A percentile compares a stretch with the other conserved stretches of the same genome.
phyloP scores from a whole-genome alignment of 805 yeast species.

The Grigorovia humatica region DNA sequence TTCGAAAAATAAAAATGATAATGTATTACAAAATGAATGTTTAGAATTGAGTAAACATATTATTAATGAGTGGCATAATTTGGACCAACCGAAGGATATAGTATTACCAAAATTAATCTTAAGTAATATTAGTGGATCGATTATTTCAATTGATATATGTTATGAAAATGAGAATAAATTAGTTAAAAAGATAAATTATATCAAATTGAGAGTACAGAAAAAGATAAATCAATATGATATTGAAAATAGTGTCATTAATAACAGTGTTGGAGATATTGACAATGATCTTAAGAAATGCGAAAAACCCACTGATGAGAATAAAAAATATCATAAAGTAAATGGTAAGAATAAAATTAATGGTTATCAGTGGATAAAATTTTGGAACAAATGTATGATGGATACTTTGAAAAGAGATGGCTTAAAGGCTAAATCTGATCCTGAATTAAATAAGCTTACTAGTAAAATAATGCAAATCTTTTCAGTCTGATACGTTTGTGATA shows the following conservation, averaged over 20 bases:
- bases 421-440: not conserved
- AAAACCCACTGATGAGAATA: not conserved
- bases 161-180: slow-evolving; percentile 9
- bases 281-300: no score
- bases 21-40: slow-evolving; percentile 2
- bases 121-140: slow-evolving; percentile 4
- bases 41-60: slow-evolving; percentile 6
- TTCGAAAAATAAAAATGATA: slow-evolving; percentile 27
- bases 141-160: slow-evolving; percentile 1
- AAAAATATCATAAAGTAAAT: no score
- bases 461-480: not conserved
- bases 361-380: not conserved
- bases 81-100: not conserved
- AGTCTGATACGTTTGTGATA: not conserved
- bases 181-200: slow-evolving; percentile 7
- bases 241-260: not conserved
- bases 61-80: slow-evolving; percentile 6
- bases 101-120: slow-evolving; percentile 5
- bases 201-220: slow-evolving; percentile 8
- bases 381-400: not conserved
- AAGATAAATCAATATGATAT: not conserved
- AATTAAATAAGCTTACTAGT: not conserved
- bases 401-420: not conserved
- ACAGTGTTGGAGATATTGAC: not conserved
- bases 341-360: not conserved